Percentiles rank a stretch among this genome's conserved stretches.
Evolutionary conservation across 1,284 basidiomycete genomes (phyloP).

Genomic region (Boletus calvinii): DNA sequence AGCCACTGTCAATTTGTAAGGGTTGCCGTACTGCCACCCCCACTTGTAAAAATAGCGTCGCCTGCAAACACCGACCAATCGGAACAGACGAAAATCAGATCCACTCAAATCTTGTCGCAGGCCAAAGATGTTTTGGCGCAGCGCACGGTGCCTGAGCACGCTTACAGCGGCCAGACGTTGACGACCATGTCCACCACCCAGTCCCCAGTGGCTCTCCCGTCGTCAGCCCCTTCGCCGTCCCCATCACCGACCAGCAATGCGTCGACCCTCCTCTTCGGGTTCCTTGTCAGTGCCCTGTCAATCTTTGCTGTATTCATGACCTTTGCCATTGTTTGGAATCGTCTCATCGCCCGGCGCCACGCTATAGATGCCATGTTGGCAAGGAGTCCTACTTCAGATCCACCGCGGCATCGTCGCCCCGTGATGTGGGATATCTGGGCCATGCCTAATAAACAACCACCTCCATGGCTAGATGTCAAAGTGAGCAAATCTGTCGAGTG

Average conservation of each 20-base stretch:
- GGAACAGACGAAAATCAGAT: conserved; percentile 7
- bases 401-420: conserved; percentile 16
- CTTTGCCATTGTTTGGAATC: conserved; percentile 33
- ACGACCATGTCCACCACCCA: conserved; percentile 28
- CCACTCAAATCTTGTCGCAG: background rate
- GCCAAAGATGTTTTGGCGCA: background rate
- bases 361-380: conserved; percentile 26
- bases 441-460: conserved; percentile 4
- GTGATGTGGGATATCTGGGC: conserved; percentile 25
- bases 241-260: conserved; percentile 6
- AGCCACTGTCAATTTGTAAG: background rate
- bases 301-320: conserved; percentile 34
- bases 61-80: conserved; percentile 16
- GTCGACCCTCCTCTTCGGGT: conserved; percentile 34
- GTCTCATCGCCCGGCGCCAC: conserved; percentile 30
- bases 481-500: conserved; percentile 13
- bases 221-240: conserved; percentile 5
- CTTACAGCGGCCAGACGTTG: conserved; percentile 1
- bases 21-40: background rate
- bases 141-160: conserved; percentile 13
- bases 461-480: conserved; percentile 22
- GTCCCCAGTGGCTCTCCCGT: background rate
- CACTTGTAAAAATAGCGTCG: background rate
- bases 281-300: conserved; percentile 31
- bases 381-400: background rate